A percentile compares a stretch with the other conserved stretches of the same genome.
Evolutionary conservation across 2,329 filamentous ascomycete species (phyloP).

Genomic region (Beauveria pseudobassiana): DNA sequence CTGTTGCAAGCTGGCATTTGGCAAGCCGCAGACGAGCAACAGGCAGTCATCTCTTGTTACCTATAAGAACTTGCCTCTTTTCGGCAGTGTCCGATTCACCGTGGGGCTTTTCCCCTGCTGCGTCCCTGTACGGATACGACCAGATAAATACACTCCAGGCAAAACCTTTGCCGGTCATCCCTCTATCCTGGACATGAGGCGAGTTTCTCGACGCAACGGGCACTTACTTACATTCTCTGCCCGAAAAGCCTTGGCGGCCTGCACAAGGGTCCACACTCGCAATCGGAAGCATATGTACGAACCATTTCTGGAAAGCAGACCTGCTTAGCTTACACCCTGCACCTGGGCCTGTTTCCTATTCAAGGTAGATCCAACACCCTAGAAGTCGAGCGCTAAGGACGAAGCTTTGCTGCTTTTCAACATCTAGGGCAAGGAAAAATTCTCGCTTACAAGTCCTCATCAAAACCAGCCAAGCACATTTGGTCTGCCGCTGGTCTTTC

Average conservation of each 20-base stretch:
- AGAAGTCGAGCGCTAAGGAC: not conserved
- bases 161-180: too few relatives aligned
- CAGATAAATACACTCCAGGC: too few relatives aligned
- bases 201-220: not conserved
- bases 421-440: not conserved
- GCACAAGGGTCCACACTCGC: not conserved
- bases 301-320: not conserved
- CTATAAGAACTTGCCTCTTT: not conserved
- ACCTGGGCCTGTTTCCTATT: not conserved
- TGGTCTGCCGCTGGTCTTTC: not conserved
- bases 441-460: not conserved
- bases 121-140: too few relatives aligned
- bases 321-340: not conserved
- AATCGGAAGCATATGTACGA: not conserved
- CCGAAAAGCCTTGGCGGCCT: too few relatives aligned
- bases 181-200: too few relatives aligned
- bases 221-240: too few relatives aligned
- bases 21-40: too few relatives aligned
- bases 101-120: too few relatives aligned
- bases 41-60: too few relatives aligned
- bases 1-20: not conserved
- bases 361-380: not conserved
- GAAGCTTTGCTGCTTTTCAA: not conserved
- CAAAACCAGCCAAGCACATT: not conserved
- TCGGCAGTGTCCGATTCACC: not conserved